Evolutionary conservation across 139 green algal genomes (phyloP), one percentile per base, ranked within the genome.

Genomic region (Asterochloris erici): DNA sequence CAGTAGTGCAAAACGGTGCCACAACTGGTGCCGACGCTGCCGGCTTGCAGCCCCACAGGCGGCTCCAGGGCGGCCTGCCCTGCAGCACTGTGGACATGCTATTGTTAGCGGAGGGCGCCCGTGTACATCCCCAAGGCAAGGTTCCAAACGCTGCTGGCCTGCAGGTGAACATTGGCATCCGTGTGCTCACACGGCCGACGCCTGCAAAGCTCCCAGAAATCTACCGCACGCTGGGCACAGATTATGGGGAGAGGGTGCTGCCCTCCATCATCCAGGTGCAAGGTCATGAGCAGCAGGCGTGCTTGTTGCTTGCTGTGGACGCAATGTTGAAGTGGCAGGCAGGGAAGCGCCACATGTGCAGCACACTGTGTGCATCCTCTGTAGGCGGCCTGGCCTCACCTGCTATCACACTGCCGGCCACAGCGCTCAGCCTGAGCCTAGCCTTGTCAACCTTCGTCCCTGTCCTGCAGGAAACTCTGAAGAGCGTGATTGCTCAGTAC

Each of bases 401-500:
- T 54, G 6, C 38, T 54, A 6, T 54, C 38, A 54, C 38, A 54
- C 38, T 54, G 38, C 38, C 38, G 4, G 6, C 6, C 6, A 54
- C 4, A 6, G 2, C 6, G 38, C 6, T 10, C 38, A 54, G 38
- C 21, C 19, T 71, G 66, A 71, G 17, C 19, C 66, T 71, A 9
- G 66, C 21, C 66, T 26, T 26, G 66, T 21, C 66, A 26, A 21
- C 6, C 21, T 2, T 24, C 1, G 2, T 71, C 21, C 1, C 66
- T 71, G 19, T 24, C n/a, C 76, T 85, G 71, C 91, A 98, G 91
- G 95, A 98, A 86, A 98, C 95, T 0, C 84, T 98, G 54, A 98
- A 98, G 88, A 93, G 87, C 24, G 97, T 99, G n/a, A 95, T 99
- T 63, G 97, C 97, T 38, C 95, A 98, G 84, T 99, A 99, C 91